These are phyloP conservation scores for Actinomucor elegans DNA, from an alignment of 371 early-diverging fungal genomes.

Conservation along the genomic window DNA sequence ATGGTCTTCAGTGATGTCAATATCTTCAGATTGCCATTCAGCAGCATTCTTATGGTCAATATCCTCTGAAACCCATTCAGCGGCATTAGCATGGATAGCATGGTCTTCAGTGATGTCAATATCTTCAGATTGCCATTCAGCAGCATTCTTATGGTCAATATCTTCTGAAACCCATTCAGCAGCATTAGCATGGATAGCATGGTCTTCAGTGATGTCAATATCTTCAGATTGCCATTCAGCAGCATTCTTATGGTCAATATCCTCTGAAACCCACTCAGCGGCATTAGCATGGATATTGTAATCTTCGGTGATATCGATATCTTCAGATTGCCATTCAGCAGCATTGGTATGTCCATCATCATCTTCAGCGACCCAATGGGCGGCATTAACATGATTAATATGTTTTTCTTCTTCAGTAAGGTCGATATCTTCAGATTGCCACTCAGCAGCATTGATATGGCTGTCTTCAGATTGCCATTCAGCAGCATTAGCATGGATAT, in stretches of 20 bases:
- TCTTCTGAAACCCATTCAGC: conserved; percentile 10
- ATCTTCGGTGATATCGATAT: neutral
- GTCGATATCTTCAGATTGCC: conserved; percentile 7
- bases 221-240: neutral
- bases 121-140: conserved; percentile 15
- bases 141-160: conserved; percentile 1
- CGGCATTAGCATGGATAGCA: neutral
- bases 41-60: conserved; percentile 3
- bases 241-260: conserved; percentile 1
- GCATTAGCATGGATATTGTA: conserved; percentile 8
- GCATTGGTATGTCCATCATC: conserved; percentile 2
- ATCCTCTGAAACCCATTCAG: conserved; percentile 12
- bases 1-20: neutral
- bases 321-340: conserved; percentile 9
- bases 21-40: conserved; percentile 1
- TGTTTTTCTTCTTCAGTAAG: neutral
- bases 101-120: conserved; percentile 2
- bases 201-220: neutral
- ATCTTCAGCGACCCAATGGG: conserved; percentile 18
- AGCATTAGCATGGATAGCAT: conserved; percentile 13
- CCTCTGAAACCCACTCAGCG: conserved; percentile 19
- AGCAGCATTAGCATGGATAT: conserved; percentile 4
- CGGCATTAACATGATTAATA: conserved; percentile 1
- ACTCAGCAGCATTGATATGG: neutral
- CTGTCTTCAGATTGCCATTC: conserved; percentile 13